phyloP scores from a whole-genome alignment of 352 stramenopile genomes.

The Phytopythium aichiense region DNA sequence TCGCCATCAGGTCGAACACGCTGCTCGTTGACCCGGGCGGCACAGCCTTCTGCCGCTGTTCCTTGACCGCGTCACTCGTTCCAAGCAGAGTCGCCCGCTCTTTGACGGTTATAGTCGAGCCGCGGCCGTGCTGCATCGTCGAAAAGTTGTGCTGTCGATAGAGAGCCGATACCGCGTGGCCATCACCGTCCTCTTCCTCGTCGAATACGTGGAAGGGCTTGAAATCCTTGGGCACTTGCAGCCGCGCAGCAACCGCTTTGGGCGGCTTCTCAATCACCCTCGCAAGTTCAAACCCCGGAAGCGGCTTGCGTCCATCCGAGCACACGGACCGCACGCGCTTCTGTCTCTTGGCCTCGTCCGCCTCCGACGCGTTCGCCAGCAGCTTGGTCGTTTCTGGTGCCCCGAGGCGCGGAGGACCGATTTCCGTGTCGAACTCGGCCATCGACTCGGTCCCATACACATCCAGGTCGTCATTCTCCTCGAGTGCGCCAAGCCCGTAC shows the following conservation, averaged over 20 bases:
- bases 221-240: conserved; percentile 55
- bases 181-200: conserved; percentile 18
- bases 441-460: conserved; percentile 70
- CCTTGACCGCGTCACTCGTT: background rate
- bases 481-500: conserved; percentile 71
- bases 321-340: conserved; percentile 28
- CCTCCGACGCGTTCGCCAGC: background rate
- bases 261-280: conserved; percentile 34
- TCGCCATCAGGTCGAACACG: conserved; percentile 58
- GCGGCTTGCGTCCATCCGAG: conserved; percentile 46
- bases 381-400: conserved; percentile 8
- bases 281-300: conserved; percentile 58
- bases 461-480: conserved; percentile 84
- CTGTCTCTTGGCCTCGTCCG: conserved; percentile 12
- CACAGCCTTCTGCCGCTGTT: background rate
- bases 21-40: conserved; percentile 15
- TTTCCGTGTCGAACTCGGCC: conserved; percentile 60
- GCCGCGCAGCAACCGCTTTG: conserved; percentile 28
- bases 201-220: conserved; percentile 44
- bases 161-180: conserved; percentile 19
- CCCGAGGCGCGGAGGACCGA: conserved; percentile 28
- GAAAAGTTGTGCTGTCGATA: conserved; percentile 63
- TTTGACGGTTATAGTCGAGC: conserved; percentile 42
- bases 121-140: conserved; percentile 25
- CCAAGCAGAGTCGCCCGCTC: conserved; percentile 40